A percentile compares a stretch with the other conserved stretches of the same genome.
Evolutionary conservation across 306 rosid genomes (phyloP).

Genomic region (Parietaria judaica): DNA sequence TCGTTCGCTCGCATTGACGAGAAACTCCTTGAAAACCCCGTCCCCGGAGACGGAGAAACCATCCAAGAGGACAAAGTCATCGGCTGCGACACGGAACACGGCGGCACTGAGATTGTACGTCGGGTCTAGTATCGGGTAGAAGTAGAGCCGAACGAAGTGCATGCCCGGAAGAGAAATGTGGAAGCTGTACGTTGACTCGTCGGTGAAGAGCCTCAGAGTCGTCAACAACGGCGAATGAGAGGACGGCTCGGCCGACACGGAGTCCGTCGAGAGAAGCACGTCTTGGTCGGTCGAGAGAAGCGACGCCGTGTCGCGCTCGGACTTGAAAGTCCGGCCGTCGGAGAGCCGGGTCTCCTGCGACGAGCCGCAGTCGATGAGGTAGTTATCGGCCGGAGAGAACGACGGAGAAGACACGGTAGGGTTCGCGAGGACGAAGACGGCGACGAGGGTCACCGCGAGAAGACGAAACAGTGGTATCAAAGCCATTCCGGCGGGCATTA

Average conservation of each 20-base stretch:
- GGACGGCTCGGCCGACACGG: conserved; percentile 23
- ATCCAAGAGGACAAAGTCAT: conserved; percentile 44
- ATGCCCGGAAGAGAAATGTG: conserved; percentile 45
- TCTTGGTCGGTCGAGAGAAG: conserved; percentile 53
- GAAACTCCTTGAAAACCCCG: conserved; percentile 54
- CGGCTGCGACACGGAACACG: conserved; percentile 45
- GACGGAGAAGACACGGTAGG: conserved; percentile 6
- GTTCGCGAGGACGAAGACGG: conserved; percentile 5
- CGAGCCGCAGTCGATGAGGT: conserved; percentile 72
- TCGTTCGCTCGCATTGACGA: conserved; percentile 29
- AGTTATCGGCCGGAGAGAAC: conserved; percentile 47
- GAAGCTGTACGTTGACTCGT: conserved; percentile 47
- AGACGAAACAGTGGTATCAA: no score
- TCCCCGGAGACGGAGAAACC: conserved; percentile 35
- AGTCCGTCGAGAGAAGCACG: conserved; percentile 31
- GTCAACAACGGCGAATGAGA: conserved; percentile 37
- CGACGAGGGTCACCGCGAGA: not conserved
- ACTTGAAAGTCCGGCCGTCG: conserved; percentile 65
- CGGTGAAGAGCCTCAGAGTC: conserved; percentile 47
- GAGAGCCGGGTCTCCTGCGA: conserved; percentile 25
- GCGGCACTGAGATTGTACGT: conserved; percentile 43
- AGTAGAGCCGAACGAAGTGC: conserved; percentile 78
- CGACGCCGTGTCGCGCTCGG: conserved; percentile 58
- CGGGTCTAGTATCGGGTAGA: conserved; percentile 48
- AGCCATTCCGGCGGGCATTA: no score